Evolutionary conservation across 176 grass and related monocot species (phyloP).

Genomic region (Paspalum notatum): DNA sequence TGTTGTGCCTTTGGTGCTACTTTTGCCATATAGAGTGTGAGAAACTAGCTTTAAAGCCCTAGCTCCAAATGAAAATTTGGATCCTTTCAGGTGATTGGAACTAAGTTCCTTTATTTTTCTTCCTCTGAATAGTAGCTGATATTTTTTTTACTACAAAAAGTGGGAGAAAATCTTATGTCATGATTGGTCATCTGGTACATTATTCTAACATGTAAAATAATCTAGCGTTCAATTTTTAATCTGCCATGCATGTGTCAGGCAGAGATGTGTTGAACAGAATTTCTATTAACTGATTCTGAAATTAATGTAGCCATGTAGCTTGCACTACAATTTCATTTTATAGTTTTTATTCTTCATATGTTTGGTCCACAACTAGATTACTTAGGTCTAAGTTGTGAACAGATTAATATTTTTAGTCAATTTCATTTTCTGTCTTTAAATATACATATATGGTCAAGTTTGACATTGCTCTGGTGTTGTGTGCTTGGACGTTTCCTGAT

Average conservation of each 20-base stretch:
- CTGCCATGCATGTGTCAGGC: neutral
- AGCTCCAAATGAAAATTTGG: neutral
- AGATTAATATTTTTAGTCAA: neutral
- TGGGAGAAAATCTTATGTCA: neutral
- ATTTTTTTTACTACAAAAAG: neutral
- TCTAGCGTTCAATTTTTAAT: conserved; percentile 18
- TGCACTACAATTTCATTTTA: neutral
- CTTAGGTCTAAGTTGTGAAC: neutral
- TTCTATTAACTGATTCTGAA: conserved; percentile 19
- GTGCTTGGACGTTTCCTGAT: conserved; percentile 10
- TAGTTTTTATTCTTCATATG: conserved; percentile 19
- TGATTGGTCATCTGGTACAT: neutral
- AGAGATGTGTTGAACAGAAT: neutral
- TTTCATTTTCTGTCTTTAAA: neutral
- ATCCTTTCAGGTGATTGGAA: neutral
- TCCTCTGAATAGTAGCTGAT: neutral
- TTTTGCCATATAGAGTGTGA: neutral
- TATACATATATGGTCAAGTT: neutral
- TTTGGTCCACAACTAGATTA: neutral
- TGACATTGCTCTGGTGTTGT: neutral
- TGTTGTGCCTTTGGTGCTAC: conserved; percentile 22
- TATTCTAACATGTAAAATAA: conserved; percentile 16
- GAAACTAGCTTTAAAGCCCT: conserved; percentile 23
- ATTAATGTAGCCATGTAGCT: neutral
- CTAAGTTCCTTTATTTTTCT: neutral